phyloP scores from a whole-genome alignment of 495 filamentous ascomycete species.

The Cercophora sp. region DNA sequence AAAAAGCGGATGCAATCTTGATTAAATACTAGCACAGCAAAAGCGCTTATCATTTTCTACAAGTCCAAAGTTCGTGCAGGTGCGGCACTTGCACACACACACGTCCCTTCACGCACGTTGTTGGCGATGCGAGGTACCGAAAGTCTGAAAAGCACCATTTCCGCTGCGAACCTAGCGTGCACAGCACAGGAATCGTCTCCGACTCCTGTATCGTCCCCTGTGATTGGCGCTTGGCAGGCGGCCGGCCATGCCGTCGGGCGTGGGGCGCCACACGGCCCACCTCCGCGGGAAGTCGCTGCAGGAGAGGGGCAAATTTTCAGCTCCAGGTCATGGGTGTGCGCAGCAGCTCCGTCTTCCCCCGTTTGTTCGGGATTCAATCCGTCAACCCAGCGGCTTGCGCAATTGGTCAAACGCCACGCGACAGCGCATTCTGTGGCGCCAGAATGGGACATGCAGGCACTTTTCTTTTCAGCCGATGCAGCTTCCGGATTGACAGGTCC shows the following conservation, averaged over 20 bases:
- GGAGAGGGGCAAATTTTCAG: background rate
- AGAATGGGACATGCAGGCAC: background rate
- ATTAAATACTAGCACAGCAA: background rate
- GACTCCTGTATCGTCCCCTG: too few relatives aligned
- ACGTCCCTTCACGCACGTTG: too few relatives aligned
- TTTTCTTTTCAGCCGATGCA: background rate
- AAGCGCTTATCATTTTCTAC: background rate
- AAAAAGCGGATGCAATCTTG: background rate
- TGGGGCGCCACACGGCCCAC: background rate
- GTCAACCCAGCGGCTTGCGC: background rate
- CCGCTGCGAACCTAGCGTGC: background rate
- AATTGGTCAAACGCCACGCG: background rate
- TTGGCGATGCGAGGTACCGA: too few relatives aligned
- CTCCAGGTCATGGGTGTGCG: too few relatives aligned
- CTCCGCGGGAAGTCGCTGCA: constrained; percentile 8
- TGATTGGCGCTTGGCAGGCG: constrained; percentile 2
- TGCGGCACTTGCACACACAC: background rate
- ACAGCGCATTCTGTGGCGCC: background rate
- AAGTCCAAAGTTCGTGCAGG: background rate
- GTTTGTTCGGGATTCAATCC: too few relatives aligned
- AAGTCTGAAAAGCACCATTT: background rate
- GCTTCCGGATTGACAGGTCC: background rate
- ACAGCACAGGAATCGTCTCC: background rate
- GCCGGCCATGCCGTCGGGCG: constrained; percentile 5
- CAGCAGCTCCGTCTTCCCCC: too few relatives aligned